Base-by-base conservation (phyloP, 306 rosid species). In the Corylus americana region DNA sequence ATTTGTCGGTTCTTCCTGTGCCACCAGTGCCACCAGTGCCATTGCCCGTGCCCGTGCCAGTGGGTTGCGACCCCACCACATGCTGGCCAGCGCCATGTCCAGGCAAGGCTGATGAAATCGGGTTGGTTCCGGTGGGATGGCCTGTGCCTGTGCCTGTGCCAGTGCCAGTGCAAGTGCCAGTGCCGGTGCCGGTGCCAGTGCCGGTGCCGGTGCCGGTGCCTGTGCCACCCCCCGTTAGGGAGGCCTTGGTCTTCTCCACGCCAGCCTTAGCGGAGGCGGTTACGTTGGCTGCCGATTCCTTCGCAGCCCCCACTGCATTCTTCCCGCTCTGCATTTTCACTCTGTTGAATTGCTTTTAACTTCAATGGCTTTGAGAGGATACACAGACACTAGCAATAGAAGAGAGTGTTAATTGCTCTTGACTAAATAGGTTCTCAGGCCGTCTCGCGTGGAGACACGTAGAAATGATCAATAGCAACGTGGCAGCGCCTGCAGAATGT, bases 211-310 rank as follows among this genome's bases (percentile, higher is more conserved):
- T 22, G 22, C 0, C 22, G 22, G 22, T 22, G 22, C 22, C 22
- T 0, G 81, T 22, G 11, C 82, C 88, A 22, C 27, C 59, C 61
- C 87, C 88, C 0, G 85, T 79, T 1, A 86, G 37, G 12, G 82
- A 58, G 79, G 97, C 97, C 64, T 90, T 92, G 81, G 91, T 88
- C 76, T 92, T 94, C 58, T 92, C 93, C 90, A 90, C 79, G 73
- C 98, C 95, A 69, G 91, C 78, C 58, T 53, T 90, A 0, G 98
- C 95, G 8, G 98, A 90, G 29, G 98, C 97, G 6, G 89, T 89
- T 16, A 89, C 77, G 70, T 92, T 91, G 70, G 93, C 90, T 22
- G 25, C 25, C 25, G 25, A 22, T 22, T 22, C 25, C 25, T 22
- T 22, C 25, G 25, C 25, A 22, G 25, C 25, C 25, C 25, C 25